Conservation (phyloP, 2,329 filamentous ascomycete species). For the Cladophialophora bantiana region DNA sequence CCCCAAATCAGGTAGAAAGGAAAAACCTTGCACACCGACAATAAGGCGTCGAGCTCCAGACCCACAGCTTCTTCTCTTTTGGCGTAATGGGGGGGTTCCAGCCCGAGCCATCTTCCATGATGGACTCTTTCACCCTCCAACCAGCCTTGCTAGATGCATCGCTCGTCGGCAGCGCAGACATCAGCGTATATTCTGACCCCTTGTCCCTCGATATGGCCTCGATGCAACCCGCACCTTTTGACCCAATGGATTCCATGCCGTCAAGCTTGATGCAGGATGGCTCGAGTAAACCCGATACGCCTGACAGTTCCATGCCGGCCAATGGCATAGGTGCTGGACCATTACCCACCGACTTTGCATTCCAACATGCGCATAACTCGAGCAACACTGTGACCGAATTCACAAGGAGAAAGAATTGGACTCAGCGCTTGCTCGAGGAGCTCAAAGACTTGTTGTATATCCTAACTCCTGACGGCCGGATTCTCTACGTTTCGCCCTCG, state of each 20-base stretch:
- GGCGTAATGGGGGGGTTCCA: slow-evolving; percentile 32
- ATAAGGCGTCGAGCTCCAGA: slow-evolving; percentile 4
- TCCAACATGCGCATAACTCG: slow-evolving; percentile 48
- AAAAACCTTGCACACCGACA: neutral
- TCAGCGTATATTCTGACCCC: slow-evolving; percentile 57
- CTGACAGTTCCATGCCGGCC: slow-evolving; percentile 41
- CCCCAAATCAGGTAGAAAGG: neutral
- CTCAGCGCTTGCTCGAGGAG: slow-evolving; percentile 86
- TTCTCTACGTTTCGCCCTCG: slow-evolving; percentile 86
- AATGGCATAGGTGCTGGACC: slow-evolving; percentile 61
- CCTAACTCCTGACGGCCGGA: slow-evolving; percentile 80
- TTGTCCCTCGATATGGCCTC: slow-evolving; percentile 51
- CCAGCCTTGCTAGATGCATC: slow-evolving; percentile 36
- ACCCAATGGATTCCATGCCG: slow-evolving; percentile 23
- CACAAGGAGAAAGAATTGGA: slow-evolving; percentile 77
- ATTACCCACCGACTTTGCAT: slow-evolving; percentile 62
- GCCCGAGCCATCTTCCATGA: slow-evolving; percentile 27
- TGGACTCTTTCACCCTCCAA: slow-evolving; percentile 35
- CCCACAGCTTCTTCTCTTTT: slow-evolving; percentile 17
- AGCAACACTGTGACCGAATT: slow-evolving; percentile 68
- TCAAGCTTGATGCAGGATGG: slow-evolving; percentile 29
- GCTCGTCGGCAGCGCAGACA: slow-evolving; percentile 53
- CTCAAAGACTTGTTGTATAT: slow-evolving; percentile 88
- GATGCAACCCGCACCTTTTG: slow-evolving; percentile 26
- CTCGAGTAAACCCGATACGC: slow-evolving; percentile 28